These are phyloP conservation scores for Penicillium roqueforti DNA, from an alignment of 495 filamentous ascomycete genomes.

Conservation along the genomic window DNA sequence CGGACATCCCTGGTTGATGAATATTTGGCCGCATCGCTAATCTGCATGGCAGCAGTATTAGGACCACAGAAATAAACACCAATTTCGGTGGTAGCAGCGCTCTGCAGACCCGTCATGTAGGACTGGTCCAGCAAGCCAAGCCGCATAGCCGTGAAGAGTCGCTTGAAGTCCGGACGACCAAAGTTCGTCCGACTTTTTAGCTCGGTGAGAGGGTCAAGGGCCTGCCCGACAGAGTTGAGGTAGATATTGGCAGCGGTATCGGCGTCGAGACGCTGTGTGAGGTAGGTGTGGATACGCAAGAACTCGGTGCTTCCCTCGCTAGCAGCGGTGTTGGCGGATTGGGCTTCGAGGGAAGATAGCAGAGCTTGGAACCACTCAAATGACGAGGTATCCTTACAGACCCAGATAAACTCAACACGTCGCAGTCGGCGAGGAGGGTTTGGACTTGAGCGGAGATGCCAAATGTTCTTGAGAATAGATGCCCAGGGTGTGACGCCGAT, in stretches of 20 bases:
- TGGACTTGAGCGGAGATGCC: slow-evolving; percentile 81
- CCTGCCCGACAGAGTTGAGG: slow-evolving; percentile 84
- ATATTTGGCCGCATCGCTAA: slow-evolving; percentile 70
- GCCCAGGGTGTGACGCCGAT: slow-evolving; percentile 99
- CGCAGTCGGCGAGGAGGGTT: slow-evolving; percentile 84
- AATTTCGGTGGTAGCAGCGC: slow-evolving; percentile 68
- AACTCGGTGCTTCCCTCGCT: slow-evolving; percentile 74
- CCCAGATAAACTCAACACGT: slow-evolving; percentile 98
- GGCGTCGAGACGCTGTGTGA: slow-evolving; percentile 86
- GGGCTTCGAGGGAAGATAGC: slow-evolving; percentile 84
- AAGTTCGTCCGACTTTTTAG: slow-evolving; percentile 89
- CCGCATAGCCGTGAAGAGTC: slow-evolving; percentile 79
- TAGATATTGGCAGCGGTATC: slow-evolving; percentile 96
- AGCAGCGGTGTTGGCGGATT: slow-evolving; percentile 65
- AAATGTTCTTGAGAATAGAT: slow-evolving; percentile 97
- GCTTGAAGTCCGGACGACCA: slow-evolving; percentile 84
- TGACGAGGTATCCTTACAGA: slow-evolving; percentile 91
- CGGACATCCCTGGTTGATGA: slow-evolving; percentile 71
- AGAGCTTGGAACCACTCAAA: slow-evolving; percentile 99
- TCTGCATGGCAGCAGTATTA: slow-evolving; percentile 74
- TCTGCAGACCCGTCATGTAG: slow-evolving; percentile 78
- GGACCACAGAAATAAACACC: slow-evolving; percentile 98
- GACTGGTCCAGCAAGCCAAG: slow-evolving; percentile 79
- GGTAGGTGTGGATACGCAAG: slow-evolving; percentile 95
- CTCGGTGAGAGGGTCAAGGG: slow-evolving; percentile 87